These are phyloP conservation scores for Globisporangium nodosum DNA, from an alignment of 352 stramenopile genomes.

Conservation along the genomic window DNA sequence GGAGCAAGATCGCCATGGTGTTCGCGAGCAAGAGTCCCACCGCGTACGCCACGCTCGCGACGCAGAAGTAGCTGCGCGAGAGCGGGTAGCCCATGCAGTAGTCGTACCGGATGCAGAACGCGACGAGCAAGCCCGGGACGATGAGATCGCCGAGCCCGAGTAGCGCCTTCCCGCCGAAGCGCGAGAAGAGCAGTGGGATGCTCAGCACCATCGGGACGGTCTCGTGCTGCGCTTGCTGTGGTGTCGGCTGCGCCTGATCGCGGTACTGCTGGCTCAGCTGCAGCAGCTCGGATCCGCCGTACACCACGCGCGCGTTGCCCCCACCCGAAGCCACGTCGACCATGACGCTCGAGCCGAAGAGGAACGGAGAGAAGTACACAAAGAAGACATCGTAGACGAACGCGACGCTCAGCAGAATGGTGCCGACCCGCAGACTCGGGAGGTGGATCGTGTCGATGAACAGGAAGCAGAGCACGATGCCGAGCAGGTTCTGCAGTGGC, in stretches of 20 bases:
- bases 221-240: slow-evolving; percentile 57
- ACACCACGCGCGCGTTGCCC: slow-evolving; percentile 23
- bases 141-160: slow-evolving; percentile 96
- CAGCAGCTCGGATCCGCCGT: slow-evolving; percentile 8
- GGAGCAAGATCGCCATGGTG: slow-evolving; percentile 86
- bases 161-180: slow-evolving; percentile 87
- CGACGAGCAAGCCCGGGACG: slow-evolving; percentile 91
- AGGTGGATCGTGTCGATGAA: slow-evolving; percentile 91
- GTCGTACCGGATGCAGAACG: slow-evolving; percentile 92
- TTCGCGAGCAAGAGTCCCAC: slow-evolving; percentile 91
- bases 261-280: slow-evolving; percentile 67
- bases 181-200: slow-evolving; percentile 44
- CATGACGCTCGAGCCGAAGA: slow-evolving; percentile 91
- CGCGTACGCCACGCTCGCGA: slow-evolving; percentile 71
- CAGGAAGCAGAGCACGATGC: slow-evolving; percentile 89
- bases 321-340: slow-evolving; percentile 90
- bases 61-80: slow-evolving; percentile 74
- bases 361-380: slow-evolving; percentile 90
- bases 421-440: slow-evolving; percentile 87
- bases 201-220: slow-evolving; percentile 93
- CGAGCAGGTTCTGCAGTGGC: slow-evolving; percentile 91
- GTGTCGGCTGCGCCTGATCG: slow-evolving; percentile 10
- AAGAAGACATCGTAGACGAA: slow-evolving; percentile 98
- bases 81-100: slow-evolving; percentile 55
- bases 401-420: slow-evolving; percentile 84